phyloP scores from a whole-genome alignment of 768 basidiomycete species.

The Krasilnikovozyma curviuscula region DNA sequence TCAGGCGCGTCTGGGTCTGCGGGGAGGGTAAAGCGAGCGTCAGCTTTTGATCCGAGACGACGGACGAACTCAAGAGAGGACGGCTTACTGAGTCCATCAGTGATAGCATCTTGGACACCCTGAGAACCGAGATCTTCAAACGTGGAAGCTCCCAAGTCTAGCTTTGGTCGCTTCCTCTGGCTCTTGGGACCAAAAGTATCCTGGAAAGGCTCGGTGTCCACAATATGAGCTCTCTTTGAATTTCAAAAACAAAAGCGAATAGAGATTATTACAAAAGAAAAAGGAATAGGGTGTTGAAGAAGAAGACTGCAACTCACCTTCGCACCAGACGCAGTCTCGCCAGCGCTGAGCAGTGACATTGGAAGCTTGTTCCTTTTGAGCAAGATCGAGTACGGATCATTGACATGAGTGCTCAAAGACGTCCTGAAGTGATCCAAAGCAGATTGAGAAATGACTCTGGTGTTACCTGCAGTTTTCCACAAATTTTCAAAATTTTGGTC shows the following conservation, averaged over 20 bases:
- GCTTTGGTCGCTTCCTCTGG: conserved; percentile 68
- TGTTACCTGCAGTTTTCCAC: conserved; percentile 48
- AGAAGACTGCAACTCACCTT: conserved; percentile 35
- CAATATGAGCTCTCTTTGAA: conserved; percentile 68
- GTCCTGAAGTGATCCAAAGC: conserved; percentile 92
- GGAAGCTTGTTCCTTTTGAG: conserved; percentile 86
- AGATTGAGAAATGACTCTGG: conserved; percentile 90
- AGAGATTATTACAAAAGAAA: background rate
- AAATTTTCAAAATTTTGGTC: background rate
- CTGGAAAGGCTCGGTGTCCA: conserved; percentile 82
- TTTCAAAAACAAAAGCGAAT: too few species aligned
- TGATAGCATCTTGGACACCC: conserved; percentile 6
- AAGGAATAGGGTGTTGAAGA: background rate
- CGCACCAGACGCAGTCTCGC: conserved; percentile 49
- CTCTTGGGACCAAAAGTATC: conserved; percentile 94
- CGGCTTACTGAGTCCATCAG: background rate
- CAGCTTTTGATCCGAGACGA: too few species aligned
- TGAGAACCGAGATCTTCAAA: conserved; percentile 62
- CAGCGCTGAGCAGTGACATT: conserved; percentile 67
- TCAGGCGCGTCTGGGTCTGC: background rate
- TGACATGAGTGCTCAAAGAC: conserved; percentile 59
- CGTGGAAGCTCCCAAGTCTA: conserved; percentile 74
- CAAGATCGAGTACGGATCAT: conserved; percentile 91
- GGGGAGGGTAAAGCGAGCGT: background rate
- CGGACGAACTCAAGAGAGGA: background rate